Evolutionary conservation across 2,329 filamentous ascomycete genomes (phyloP).

Genomic region (Gaeumannomyces tritici): DNA sequence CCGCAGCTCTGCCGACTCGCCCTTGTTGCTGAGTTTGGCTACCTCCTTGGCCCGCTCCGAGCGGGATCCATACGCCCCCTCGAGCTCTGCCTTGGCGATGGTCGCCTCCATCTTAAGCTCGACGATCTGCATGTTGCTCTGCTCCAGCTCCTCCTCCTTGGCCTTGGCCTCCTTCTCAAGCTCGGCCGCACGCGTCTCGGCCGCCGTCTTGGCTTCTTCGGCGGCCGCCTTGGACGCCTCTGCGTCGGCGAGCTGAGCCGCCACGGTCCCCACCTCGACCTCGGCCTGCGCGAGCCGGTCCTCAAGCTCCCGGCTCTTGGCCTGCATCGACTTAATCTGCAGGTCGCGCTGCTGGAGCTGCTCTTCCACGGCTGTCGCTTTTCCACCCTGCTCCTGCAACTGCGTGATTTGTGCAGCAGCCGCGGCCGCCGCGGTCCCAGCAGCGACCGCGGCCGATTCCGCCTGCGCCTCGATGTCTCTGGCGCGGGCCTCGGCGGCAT

Average conservation of each 20-base stretch:
- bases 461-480: constrained; percentile 5
- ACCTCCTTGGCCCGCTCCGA: constrained; percentile 49
- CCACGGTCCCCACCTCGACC: constrained; percentile 25
- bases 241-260: constrained; percentile 21
- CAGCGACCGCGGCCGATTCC: neutral
- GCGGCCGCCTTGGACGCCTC: constrained; percentile 13
- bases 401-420: constrained; percentile 7
- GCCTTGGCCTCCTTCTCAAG: constrained; percentile 28
- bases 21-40: constrained; percentile 40
- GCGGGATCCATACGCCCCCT: constrained; percentile 50
- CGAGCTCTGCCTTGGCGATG: constrained; percentile 51
- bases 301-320: constrained; percentile 28
- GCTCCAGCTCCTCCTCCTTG: constrained; percentile 41
- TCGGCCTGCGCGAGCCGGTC: constrained; percentile 26
- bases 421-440: constrained; percentile 12
- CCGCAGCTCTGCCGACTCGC: constrained; percentile 35
- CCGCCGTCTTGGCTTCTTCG: constrained; percentile 18
- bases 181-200: constrained; percentile 8
- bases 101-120: constrained; percentile 54
- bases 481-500: neutral
- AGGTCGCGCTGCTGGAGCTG: constrained; percentile 32
- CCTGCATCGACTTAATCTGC: constrained; percentile 33
- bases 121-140: constrained; percentile 40
- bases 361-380: constrained; percentile 21
- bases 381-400: constrained; percentile 22